phyloP scores from a whole-genome alignment of 495 filamentous ascomycete genomes.

The Lineolata rhizophorae region DNA sequence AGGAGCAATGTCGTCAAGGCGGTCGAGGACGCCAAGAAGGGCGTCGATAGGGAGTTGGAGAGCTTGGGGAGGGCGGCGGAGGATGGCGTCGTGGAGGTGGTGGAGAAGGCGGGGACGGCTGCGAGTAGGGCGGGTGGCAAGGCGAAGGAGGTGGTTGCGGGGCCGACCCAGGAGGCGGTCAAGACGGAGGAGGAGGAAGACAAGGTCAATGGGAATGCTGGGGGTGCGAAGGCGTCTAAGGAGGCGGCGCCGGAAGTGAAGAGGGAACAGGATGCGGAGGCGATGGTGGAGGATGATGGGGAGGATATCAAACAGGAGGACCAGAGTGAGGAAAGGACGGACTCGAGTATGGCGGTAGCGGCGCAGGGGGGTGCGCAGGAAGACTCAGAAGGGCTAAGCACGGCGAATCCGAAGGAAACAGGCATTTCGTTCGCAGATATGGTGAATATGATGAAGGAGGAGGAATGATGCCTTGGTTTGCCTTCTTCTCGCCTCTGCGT shows the following conservation, averaged over 20 bases:
- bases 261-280: not conserved
- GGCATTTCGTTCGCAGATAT: not conserved
- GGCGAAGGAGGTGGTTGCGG: not conserved
- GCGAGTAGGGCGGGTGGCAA: not conserved
- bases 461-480: too few species aligned
- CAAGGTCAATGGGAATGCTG: not conserved
- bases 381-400: not conserved
- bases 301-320: not conserved
- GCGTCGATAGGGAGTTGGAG: conserved; percentile 12
- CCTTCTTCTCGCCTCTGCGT: too few species aligned
- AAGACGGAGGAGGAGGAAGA: not conserved
- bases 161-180: not conserved
- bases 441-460: too few species aligned
- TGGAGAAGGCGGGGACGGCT: conserved; percentile 1
- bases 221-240: too few species aligned
- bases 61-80: conserved; percentile 8
- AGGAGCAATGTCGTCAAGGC: too few species aligned
- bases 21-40: conserved; percentile 9
- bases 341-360: too few species aligned
- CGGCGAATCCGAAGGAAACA: not conserved
- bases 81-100: conserved; percentile 5
- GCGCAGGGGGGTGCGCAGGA: too few species aligned
- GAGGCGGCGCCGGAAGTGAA: too few species aligned
- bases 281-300: not conserved
- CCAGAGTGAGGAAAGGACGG: too few species aligned